Evolutionary conservation across 2,329 filamentous ascomycete species (phyloP), one percentile per base, ranked within the genome.

Genomic region (Botryosphaeria dothidea): DNA sequence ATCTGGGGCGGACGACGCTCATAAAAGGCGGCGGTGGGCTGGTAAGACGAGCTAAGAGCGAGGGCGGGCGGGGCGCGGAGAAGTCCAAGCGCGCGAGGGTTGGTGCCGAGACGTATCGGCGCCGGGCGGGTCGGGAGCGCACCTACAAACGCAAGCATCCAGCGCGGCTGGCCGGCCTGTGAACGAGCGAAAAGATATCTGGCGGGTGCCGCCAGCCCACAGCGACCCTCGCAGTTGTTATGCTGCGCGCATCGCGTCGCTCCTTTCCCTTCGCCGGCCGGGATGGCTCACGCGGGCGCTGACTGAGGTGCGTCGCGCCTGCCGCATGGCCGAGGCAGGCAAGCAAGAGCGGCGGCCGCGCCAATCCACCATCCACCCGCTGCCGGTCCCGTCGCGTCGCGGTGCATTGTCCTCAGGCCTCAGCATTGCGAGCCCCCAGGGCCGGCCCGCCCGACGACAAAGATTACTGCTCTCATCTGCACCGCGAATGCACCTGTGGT

Each of bases 381-480:
- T 27, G 17, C 31, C 13, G 31, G 31, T 6, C 31, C 19, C 17
- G 34, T 38, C 51, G 38, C 54, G 54, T 58, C 38, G 54, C 54
- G 25, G 29, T 46, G 56, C 41, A 60, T 60, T 60, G 34, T 15
- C 27, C 38, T 25, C 56, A 15, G 38, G 56, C 56, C 41, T 46
- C 56, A 60, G 56, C 56, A 60, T 60, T 34, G 41, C 56, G 36
- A 25, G 52, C 49, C 49, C 49, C 25, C 49, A 29, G 25, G n/a
- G 27, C 49, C 11, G 38, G 38, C 15, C 38, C 45, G 21, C 45
- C 45, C 45, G 52, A n/a, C n/a, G n/a, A 51, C 36, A 58, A 64
- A 38, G 51, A 64, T 41, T 58, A 64, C 51, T 57, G 51, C 62
- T 48, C 43, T 64, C 62, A 58, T 57, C 62, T 64, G 62, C 62